Evolutionary conservation across 495 filamentous ascomycete species (phyloP).

Genomic region (Darksidea phi): DNA sequence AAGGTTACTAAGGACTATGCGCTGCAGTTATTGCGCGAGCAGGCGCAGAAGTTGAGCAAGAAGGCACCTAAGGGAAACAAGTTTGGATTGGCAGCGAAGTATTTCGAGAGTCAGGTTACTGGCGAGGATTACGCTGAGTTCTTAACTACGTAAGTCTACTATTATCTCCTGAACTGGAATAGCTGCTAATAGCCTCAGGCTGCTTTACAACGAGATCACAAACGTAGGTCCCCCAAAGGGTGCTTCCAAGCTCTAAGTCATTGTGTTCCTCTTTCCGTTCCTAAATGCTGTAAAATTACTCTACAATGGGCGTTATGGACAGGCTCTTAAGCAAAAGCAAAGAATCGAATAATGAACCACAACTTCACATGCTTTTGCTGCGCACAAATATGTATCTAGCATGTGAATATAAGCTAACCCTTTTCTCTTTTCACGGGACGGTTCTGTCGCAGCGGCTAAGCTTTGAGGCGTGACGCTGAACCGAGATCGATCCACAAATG

Average conservation of each 20-base stretch:
- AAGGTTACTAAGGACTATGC: constrained; percentile 89
- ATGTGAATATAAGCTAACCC: constrained; percentile 18
- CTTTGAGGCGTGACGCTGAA: constrained; percentile 16
- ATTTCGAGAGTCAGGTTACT: constrained; percentile 89
- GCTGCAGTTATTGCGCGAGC: constrained; percentile 81
- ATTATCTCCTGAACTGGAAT: background rate
- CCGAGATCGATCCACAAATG: too few species aligned
- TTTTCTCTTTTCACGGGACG: constrained; percentile 13
- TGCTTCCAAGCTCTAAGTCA: constrained; percentile 73
- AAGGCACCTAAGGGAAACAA: constrained; percentile 88
- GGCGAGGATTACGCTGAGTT: constrained; percentile 98
- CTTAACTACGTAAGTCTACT: constrained; percentile 69
- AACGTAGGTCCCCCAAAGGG: constrained; percentile 60
- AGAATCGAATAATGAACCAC: background rate
- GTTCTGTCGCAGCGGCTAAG: constrained; percentile 28
- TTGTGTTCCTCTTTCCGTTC: background rate
- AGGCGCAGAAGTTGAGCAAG: constrained; percentile 69
- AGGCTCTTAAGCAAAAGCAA: constrained; percentile 12
- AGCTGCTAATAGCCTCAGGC: constrained; percentile 46
- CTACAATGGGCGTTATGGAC: background rate
- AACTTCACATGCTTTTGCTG: background rate
- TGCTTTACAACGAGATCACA: constrained; percentile 96
- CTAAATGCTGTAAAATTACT: constrained; percentile 6
- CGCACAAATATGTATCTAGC: constrained; percentile 1
- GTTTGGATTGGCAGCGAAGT: constrained; percentile 84